Evolutionary conservation across 2,329 filamentous ascomycete species (phyloP).

Genomic region (Curvularia verruculosa): DNA sequence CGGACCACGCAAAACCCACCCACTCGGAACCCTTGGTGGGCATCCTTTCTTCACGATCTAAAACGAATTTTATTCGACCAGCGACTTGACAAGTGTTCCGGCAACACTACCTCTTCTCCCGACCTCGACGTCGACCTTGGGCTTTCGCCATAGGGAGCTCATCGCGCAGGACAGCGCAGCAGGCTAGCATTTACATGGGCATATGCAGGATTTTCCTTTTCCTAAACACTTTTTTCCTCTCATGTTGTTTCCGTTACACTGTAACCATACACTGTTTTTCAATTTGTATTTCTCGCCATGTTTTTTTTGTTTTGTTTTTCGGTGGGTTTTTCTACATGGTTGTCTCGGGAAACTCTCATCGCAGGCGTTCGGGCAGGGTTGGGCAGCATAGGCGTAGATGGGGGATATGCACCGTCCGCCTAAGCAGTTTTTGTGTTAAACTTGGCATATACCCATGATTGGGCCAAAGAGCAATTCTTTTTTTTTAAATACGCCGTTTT

Average conservation of each 20-base stretch:
- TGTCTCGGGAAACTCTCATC: neutral
- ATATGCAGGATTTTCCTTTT: neutral
- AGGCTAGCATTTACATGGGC: slow-evolving; percentile 17
- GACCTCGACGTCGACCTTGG: neutral
- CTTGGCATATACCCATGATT: slow-evolving; percentile 3
- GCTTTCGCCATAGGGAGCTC: neutral
- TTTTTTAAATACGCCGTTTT: neutral
- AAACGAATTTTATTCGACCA: slow-evolving; percentile 23
- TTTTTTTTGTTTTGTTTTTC: neutral
- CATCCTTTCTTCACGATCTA: slow-evolving; percentile 19
- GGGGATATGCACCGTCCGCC: slow-evolving; percentile 3
- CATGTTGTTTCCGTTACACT: slow-evolving; percentile 2
- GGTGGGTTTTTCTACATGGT: too few relatives aligned
- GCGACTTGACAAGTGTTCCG: slow-evolving; percentile 29
- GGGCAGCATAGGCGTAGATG: neutral
- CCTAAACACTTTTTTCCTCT: neutral
- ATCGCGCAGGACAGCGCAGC: slow-evolving; percentile 4
- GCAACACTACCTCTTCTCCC: slow-evolving; percentile 13
- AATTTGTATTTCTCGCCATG: neutral
- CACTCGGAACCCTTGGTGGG: slow-evolving; percentile 2
- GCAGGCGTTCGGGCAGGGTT: slow-evolving; percentile 10
- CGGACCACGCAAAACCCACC: neutral
- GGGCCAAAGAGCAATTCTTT: neutral
- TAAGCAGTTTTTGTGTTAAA: neutral
- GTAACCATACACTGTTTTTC: slow-evolving; percentile 4